These are phyloP conservation scores for Boletales sp. DNA, from an alignment of 768 basidiomycete genomes.

Conservation along the genomic window DNA sequence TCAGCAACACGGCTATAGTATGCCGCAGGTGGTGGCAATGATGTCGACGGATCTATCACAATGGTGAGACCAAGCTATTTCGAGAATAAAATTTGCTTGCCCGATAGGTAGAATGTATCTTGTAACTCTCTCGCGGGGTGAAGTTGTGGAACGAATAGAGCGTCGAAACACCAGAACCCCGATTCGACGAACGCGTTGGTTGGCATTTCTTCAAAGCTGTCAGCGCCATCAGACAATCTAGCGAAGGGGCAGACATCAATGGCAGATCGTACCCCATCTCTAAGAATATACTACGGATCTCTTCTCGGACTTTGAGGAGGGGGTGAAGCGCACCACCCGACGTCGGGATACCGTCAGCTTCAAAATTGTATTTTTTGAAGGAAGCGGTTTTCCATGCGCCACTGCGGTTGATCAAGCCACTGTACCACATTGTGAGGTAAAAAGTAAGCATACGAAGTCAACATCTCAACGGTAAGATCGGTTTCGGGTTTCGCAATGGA, in stretches of 20 bases:
- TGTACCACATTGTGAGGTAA: background rate
- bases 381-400: slow-evolving; percentile 90
- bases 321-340: slow-evolving; percentile 93
- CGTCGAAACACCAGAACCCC: slow-evolving; percentile 99
- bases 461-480: slow-evolving; percentile 93
- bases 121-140: slow-evolving; percentile 97
- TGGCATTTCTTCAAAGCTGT: slow-evolving; percentile 97
- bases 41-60: slow-evolving; percentile 68
- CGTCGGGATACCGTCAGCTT: slow-evolving; percentile 88
- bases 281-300: slow-evolving; percentile 95
- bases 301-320: slow-evolving; percentile 94
- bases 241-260: background rate
- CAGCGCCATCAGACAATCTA: slow-evolving; percentile 1
- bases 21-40: slow-evolving; percentile 70
- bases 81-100: slow-evolving; percentile 34
- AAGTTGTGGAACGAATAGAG: slow-evolving; percentile 97
- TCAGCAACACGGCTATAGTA: slow-evolving; percentile 85
- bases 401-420: slow-evolving; percentile 38
- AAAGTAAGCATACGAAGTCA: slow-evolving; percentile 64
- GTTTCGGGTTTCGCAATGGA: slow-evolving; percentile 93
- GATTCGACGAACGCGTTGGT: slow-evolving; percentile 95
- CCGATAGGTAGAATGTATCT: slow-evolving; percentile 98
- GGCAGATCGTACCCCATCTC: slow-evolving; percentile 85
- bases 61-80: slow-evolving; percentile 1
- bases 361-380: slow-evolving; percentile 99